A percentile compares a stretch with the other conserved stretches of the same genome.
Conservation (phyloP, 2,329 filamentous ascomycete species). For the Davidsoniella eucalypti region DNA sequence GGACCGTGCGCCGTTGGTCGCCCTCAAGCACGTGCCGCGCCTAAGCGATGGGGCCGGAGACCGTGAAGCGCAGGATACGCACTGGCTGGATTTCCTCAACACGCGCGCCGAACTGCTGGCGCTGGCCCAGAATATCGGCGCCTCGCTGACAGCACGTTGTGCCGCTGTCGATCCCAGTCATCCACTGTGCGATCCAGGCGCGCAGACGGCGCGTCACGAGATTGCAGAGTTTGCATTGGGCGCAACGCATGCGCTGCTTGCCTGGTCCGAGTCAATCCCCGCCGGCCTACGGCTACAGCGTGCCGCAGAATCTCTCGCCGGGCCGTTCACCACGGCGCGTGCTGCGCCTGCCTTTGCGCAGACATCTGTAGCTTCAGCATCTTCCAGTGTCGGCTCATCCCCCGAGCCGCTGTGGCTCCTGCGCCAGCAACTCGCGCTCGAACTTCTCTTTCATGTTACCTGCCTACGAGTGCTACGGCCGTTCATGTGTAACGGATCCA, state of each 20-base stretch:
- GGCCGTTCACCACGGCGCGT: no score
- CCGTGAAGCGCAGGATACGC: background rate
- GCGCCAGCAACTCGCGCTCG: constrained; percentile 3
- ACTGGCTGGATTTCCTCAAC: constrained; percentile 9
- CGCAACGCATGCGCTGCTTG: background rate
- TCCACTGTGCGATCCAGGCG: background rate
- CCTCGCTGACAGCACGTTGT: background rate
- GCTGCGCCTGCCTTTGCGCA: no score
- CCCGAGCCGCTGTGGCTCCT: background rate
- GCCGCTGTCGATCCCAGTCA: background rate
- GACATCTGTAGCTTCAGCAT: no score
- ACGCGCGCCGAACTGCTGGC: constrained; percentile 7
- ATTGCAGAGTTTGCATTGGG: constrained; percentile 1
- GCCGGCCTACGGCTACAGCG: no score
- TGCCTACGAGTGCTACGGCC: constrained; percentile 5
- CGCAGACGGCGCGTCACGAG: background rate
- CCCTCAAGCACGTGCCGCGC: constrained; percentile 6
- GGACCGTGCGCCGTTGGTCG: constrained; percentile 1
- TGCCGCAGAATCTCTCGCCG: no score
- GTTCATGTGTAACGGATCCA: background rate
- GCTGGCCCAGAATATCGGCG: constrained; percentile 3
- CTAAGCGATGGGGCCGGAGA: constrained; percentile 4
- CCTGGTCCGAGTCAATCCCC: background rate
- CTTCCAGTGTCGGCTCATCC: no score
- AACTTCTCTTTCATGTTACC: constrained; percentile 3